Base-by-base conservation (phyloP, 495 filamentous ascomycete genomes). In the Corynascus novoguineensis region DNA sequence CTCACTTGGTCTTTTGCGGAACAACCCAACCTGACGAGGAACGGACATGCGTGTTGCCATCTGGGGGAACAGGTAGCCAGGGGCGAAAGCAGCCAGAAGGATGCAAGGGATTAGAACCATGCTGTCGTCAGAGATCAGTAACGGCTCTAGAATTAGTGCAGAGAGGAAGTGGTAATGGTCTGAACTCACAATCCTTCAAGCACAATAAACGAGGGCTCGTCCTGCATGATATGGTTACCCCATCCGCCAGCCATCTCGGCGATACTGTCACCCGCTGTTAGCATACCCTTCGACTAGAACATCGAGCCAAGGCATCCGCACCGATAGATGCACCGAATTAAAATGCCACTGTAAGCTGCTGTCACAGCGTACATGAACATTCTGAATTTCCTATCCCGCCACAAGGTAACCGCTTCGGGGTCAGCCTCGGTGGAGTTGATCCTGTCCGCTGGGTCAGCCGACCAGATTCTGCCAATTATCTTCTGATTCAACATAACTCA, bases 281-380 rank as follows among this genome's bases (percentile, higher is more conserved):
- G 8, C 44, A 28, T 51, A 8, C 11, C 17, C 22, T 14, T 55
- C 21, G 53, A 28, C 46, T 19, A 10, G 42, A 37, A 44, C 22
- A 46, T 17, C 17, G 27, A 28, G 17, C 12, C 40, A 14, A 10
- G 17, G 27, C n/a, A n/a, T 14, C 8, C 71, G 53, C 59, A 82
- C 78, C 85, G 82, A 62, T 87, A 87, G 50, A 87, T 79, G 63
- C 86, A 89, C 55, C 85, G 73, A 32, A 83, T 78, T 63, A 88
- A 63, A 32, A 88, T 82, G 8, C 78, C 81, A 14, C 77, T 25
- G 62, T 82, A 89, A 11, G 85, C 83, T 29, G 79, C 69, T 6
- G 73, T 58, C 37, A 85, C 74, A 1, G 75, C 79, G 17, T 65
- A 68, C 28, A 78, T 53, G 57, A 89, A 81, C 32, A 77, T 58